A percentile compares a stretch with the other conserved stretches of the same genome.
Evolutionary conservation across 2,329 filamentous ascomycete genomes (phyloP).

Genomic region (Knufia petricola): DNA sequence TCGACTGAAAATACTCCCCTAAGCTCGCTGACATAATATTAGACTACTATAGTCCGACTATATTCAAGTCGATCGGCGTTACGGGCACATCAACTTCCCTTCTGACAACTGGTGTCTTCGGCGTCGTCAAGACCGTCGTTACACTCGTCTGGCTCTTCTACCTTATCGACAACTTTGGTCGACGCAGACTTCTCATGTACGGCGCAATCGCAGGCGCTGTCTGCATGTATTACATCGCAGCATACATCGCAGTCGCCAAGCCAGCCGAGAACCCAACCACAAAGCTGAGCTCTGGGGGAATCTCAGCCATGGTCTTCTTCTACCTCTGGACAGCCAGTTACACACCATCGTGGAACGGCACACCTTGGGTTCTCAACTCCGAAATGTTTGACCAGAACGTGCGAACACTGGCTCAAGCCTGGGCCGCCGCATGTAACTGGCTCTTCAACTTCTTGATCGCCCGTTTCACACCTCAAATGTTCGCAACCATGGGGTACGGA

Average conservation of each 20-base stretch:
- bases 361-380: constrained; percentile 53
- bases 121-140: constrained; percentile 62
- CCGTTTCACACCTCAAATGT: constrained; percentile 45
- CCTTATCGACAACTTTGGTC: constrained; percentile 56
- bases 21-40: not conserved
- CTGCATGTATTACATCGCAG: constrained; percentile 57
- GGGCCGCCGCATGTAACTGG: constrained; percentile 63
- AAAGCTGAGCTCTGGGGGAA: constrained; percentile 40
- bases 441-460: constrained; percentile 61
- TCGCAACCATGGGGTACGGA: constrained; percentile 42
- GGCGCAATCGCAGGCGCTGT: constrained; percentile 54
- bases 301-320: constrained; percentile 57
- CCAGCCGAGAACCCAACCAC: constrained; percentile 28
- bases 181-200: constrained; percentile 54
- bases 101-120: constrained; percentile 65
- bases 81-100: constrained; percentile 49
- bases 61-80: constrained; percentile 58
- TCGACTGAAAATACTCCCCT: not conserved
- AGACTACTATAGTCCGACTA: constrained; percentile 60
- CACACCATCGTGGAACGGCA: constrained; percentile 62
- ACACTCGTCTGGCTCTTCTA: constrained; percentile 61
- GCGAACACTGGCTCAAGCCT: constrained; percentile 61
- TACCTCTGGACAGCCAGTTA: constrained; percentile 67
- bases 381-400: constrained; percentile 68
- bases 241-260: constrained; percentile 47